Conservation (phyloP, 2,329 filamentous ascomycete genomes). For the Calycina herbarum region DNA sequence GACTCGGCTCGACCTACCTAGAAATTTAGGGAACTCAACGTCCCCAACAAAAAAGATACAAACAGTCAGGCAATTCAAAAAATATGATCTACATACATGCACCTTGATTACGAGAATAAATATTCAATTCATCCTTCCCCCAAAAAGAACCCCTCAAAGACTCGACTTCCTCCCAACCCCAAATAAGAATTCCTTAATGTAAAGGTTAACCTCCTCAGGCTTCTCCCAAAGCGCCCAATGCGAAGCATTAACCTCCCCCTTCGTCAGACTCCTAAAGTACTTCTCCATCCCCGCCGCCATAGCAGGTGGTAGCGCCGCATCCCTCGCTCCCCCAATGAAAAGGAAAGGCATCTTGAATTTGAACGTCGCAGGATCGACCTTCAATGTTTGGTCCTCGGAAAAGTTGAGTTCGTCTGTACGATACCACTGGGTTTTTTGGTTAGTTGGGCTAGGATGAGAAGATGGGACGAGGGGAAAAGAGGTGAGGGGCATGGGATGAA, state of each 20-base stretch:
- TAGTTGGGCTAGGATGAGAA: no score
- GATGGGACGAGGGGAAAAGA: no score
- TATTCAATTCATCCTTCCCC: not conserved
- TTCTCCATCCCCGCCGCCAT: constrained; percentile 73
- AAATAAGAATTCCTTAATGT: constrained; percentile 44
- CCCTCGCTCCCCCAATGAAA: constrained; percentile 71
- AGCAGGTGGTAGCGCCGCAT: constrained; percentile 69
- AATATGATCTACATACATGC: no score
- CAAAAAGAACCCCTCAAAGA: constrained; percentile 9
- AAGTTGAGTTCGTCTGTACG: constrained; percentile 71
- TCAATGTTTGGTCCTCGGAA: constrained; percentile 68
- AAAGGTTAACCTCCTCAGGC: constrained; percentile 66
- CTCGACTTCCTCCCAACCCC: constrained; percentile 16
- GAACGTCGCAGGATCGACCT: constrained; percentile 57
- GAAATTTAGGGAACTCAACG: no score
- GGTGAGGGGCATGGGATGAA: not conserved
- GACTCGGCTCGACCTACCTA: no score
- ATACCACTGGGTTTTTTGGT: constrained; percentile 63
- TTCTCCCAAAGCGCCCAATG: constrained; percentile 87
- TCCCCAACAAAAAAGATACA: no score
- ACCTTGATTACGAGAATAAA: not conserved
- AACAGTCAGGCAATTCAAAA: no score
- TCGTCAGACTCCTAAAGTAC: constrained; percentile 60
- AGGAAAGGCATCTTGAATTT: constrained; percentile 65
- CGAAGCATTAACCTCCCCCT: constrained; percentile 63